A percentile compares a stretch with the other conserved stretches of the same genome.
Conservation (phyloP, 2,329 filamentous ascomycete genomes). For the Cercospora citrullina region DNA sequence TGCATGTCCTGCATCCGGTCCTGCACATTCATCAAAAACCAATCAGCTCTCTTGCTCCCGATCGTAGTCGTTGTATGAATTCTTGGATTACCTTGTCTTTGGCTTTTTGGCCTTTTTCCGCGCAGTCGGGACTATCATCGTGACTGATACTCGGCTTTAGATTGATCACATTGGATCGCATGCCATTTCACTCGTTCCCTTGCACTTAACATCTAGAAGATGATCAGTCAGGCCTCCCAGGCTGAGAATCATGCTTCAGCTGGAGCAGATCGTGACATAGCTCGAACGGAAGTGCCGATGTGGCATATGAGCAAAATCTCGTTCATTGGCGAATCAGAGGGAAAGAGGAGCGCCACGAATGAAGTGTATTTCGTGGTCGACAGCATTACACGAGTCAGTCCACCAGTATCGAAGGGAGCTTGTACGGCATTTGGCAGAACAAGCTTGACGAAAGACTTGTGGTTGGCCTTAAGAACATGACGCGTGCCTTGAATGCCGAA, state of each 20-base stretch:
- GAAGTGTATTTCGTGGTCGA: background rate
- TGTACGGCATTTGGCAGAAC: background rate
- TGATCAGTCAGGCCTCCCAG: background rate
- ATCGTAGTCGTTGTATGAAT: background rate
- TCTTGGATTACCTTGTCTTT: background rate
- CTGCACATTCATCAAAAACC: background rate
- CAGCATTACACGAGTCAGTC: background rate
- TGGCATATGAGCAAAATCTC: background rate
- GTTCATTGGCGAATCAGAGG: background rate
- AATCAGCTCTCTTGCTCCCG: background rate
- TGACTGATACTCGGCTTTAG: background rate
- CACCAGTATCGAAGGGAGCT: background rate
- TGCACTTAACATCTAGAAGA: background rate
- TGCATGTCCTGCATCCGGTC: background rate
- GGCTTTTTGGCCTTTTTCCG: background rate
- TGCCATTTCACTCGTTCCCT: background rate
- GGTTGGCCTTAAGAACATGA: background rate
- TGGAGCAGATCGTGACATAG: background rate
- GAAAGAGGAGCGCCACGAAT: background rate
- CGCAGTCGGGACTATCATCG: background rate
- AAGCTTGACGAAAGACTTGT: background rate
- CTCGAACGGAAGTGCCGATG: background rate
- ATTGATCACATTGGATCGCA: background rate
- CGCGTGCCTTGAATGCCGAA: background rate
- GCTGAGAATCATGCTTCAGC: background rate